These are phyloP conservation scores for Cyberlindnera subsufficiens DNA, from an alignment of 805 yeast genomes.

Conservation along the genomic window DNA sequence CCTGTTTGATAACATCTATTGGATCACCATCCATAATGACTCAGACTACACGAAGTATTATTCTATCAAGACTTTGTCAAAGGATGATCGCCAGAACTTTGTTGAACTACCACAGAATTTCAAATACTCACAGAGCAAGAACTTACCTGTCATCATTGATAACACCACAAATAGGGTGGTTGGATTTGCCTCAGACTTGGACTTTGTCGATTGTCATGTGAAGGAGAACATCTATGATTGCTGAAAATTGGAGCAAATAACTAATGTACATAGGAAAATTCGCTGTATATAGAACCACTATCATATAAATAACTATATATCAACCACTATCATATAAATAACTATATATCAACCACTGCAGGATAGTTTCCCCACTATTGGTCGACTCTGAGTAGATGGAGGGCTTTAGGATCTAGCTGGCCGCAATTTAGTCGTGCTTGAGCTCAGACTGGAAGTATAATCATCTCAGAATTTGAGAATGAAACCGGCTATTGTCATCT, in stretches of 20 bases:
- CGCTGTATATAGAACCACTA: too few species aligned
- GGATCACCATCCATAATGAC: conserved; percentile 25
- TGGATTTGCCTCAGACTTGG: conserved; percentile 8
- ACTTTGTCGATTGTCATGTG: conserved; percentile 8
- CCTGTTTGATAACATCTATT: conserved; percentile 35
- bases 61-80: conserved; percentile 10
- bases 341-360: too few species aligned
- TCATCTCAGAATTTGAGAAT: too few species aligned
- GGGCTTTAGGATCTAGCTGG: too few species aligned
- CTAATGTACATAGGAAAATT: neutral
- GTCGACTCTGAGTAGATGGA: too few species aligned
- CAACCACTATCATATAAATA: too few species aligned
- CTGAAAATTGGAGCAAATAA: too few species aligned
- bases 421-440: too few species aligned
- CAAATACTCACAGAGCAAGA: conserved; percentile 11
- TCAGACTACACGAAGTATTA: conserved; percentile 4
- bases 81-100: conserved; percentile 9
- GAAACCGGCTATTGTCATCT: too few species aligned
- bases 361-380: too few species aligned
- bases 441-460: too few species aligned
- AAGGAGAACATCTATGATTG: conserved; percentile 20
- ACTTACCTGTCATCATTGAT: conserved; percentile 18
- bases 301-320: too few species aligned
- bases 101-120: conserved; percentile 7
- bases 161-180: conserved; percentile 6